Conservation (phyloP, 345 rosid genomes). For the Xanthoceras sorbifolium region DNA sequence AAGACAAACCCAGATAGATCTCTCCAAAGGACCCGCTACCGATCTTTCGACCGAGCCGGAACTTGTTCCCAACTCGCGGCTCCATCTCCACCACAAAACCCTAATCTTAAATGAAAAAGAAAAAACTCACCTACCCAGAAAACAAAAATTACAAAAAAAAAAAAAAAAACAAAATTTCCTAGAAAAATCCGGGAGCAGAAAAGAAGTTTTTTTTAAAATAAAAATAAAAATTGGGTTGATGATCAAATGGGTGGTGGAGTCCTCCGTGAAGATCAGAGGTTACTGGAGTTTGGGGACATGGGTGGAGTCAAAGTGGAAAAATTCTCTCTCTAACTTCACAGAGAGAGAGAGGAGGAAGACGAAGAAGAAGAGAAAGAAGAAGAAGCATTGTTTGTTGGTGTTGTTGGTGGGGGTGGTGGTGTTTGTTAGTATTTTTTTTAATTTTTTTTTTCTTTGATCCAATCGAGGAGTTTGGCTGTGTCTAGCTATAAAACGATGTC, state of each 20-base stretch:
- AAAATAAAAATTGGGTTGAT: neutral
- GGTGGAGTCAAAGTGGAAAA: conserved; percentile 1
- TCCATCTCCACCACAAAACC: conserved; percentile 45
- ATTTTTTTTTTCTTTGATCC: conserved; percentile 10
- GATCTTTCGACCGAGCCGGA: conserved; percentile 89
- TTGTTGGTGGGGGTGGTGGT: neutral
- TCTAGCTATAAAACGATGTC: conserved; percentile 5
- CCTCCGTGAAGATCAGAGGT: neutral
- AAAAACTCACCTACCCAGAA: neutral
- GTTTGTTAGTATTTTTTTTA: neutral
- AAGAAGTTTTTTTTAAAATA: neutral
- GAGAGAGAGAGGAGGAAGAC: conserved; percentile 19
- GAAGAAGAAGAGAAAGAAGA: neutral
- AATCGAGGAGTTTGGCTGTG: conserved; percentile 3
- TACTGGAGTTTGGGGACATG: neutral
- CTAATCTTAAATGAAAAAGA: conserved; percentile 3
- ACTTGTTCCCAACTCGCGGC: conserved; percentile 85
- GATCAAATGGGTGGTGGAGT: neutral
- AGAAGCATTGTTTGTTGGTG: neutral
- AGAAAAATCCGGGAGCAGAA: neutral
- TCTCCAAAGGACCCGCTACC: conserved; percentile 99
- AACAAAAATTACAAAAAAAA: neutral
- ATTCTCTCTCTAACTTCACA: conserved; percentile 29
- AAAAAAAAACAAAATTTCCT: neutral
- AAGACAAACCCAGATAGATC: conserved; percentile 82